A percentile compares a stretch with the other conserved stretches of the same genome.
These are phyloP conservation scores for Populus hybrid DNA, from an alignment of 441 rosid genomes.

Conservation along the genomic window DNA sequence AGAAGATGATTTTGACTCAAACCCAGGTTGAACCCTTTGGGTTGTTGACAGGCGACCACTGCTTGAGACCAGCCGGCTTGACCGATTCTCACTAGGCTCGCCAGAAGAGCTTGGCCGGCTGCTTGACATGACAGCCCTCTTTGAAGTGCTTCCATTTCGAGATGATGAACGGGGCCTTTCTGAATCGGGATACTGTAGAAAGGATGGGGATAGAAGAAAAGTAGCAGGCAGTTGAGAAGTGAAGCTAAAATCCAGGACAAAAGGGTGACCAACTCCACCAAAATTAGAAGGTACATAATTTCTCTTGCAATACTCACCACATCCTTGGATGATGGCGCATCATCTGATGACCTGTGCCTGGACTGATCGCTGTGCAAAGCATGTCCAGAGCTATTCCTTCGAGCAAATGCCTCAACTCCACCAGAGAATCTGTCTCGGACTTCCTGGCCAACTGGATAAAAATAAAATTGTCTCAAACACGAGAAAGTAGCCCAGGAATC, in stretches of 20 bases:
- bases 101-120: conserved; percentile 79
- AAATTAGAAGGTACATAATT: background rate
- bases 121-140: conserved; percentile 55
- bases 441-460: conserved; percentile 57
- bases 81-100: conserved; percentile 57
- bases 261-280: background rate
- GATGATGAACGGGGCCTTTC: conserved; percentile 57
- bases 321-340: conserved; percentile 46
- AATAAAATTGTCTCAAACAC: conserved; percentile 9
- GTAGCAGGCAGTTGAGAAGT: background rate
- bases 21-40: conserved; percentile 55
- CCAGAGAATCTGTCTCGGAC: conserved; percentile 76
- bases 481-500: background rate
- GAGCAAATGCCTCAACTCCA: conserved; percentile 79
- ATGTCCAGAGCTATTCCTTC: conserved; percentile 58
- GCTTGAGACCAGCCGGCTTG: conserved; percentile 57
- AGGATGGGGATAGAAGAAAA: no score
- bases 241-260: background rate
- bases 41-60: conserved; percentile 61
- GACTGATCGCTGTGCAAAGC: conserved; percentile 41
- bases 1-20: conserved; percentile 51
- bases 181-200: conserved; percentile 52
- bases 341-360: conserved; percentile 60
- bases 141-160: conserved; percentile 65
- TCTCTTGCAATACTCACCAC: conserved; percentile 45